These are phyloP conservation scores for Taxawa tesnikishii DNA, from an alignment of 2,329 filamentous ascomycete species.

Conservation along the genomic window DNA sequence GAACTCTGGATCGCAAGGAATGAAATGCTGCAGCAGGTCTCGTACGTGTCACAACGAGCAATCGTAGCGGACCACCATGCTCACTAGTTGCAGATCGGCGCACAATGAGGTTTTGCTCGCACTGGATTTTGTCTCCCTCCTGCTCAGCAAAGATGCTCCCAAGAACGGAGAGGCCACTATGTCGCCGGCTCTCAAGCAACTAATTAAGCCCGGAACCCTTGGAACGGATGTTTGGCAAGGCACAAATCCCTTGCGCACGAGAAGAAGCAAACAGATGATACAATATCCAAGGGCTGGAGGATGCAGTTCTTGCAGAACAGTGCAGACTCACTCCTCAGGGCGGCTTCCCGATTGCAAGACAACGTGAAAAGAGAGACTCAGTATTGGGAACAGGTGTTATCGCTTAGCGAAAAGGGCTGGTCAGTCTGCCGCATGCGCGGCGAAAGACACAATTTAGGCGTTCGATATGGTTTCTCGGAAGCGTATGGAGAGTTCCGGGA, in stretches of 20 bases:
- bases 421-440: slow-evolving; percentile 65
- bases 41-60: slow-evolving; percentile 23
- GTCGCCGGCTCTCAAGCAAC: slow-evolving; percentile 55
- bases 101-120: slow-evolving; percentile 54
- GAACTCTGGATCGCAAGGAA: slow-evolving; percentile 25
- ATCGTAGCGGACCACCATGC: no score
- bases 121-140: slow-evolving; percentile 71
- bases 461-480: slow-evolving; percentile 83
- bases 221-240: slow-evolving; percentile 50
- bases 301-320: slow-evolving; percentile 64
- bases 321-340: slow-evolving; percentile 59
- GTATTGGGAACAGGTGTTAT: slow-evolving; percentile 81
- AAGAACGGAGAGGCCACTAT: slow-evolving; percentile 58
- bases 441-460: slow-evolving; percentile 63
- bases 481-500: slow-evolving; percentile 47
- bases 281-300: slow-evolving; percentile 57
- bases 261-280: slow-evolving; percentile 22
- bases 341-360: slow-evolving; percentile 58
- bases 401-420: slow-evolving; percentile 77
- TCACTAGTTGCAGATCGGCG: slow-evolving; percentile 21
- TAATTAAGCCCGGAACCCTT: slow-evolving; percentile 62
- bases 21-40: slow-evolving; percentile 29
- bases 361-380: slow-evolving; percentile 70
- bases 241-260: slow-evolving; percentile 45
- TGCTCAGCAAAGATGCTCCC: slow-evolving; percentile 71